Percentiles rank a stretch among this genome's conserved stretches.
Evolutionary conservation across 768 basidiomycete species (phyloP).

Genomic region (Cantharellus cinnabarinus): DNA sequence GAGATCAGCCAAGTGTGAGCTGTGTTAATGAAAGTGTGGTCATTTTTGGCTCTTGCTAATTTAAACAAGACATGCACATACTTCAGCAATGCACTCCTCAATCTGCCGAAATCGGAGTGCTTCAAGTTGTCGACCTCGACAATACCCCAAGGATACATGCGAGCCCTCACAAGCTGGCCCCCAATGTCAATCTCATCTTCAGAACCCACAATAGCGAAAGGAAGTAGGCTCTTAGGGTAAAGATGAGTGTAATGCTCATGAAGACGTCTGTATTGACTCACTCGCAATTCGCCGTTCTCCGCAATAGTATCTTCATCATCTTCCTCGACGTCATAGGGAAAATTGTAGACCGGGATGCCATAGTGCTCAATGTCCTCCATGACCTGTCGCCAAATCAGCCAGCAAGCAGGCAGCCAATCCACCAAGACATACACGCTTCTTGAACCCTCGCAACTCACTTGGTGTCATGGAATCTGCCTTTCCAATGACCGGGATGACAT

Average conservation of each 20-base stretch:
- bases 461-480: conserved; percentile 94
- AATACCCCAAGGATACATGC: conserved; percentile 97
- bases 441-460: conserved; percentile 82
- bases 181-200: conserved; percentile 92
- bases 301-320: conserved; percentile 97
- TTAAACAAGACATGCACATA: conserved; percentile 17
- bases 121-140: conserved; percentile 99
- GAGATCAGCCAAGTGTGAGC: conserved; percentile 85
- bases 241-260: not conserved
- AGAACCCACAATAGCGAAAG: conserved; percentile 92
- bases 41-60: too few relatives aligned
- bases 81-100: conserved; percentile 83
- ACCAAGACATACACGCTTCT: conserved; percentile 38
- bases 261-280: conserved; percentile 18
- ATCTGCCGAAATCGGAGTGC: conserved; percentile 93
- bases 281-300: conserved; percentile 90
- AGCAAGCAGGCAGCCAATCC: not conserved
- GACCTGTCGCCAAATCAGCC: conserved; percentile 31
- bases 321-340: conserved; percentile 97
- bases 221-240: conserved; percentile 54
- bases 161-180: conserved; percentile 75
- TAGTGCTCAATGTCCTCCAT: conserved; percentile 99
- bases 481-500: conserved; percentile 92
- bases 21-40: conserved; percentile 14
- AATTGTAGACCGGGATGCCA: conserved; percentile 96